These are phyloP conservation scores for Oldenlandia corymbosa DNA, from an alignment of 257 asterid species.

Conservation along the genomic window DNA sequence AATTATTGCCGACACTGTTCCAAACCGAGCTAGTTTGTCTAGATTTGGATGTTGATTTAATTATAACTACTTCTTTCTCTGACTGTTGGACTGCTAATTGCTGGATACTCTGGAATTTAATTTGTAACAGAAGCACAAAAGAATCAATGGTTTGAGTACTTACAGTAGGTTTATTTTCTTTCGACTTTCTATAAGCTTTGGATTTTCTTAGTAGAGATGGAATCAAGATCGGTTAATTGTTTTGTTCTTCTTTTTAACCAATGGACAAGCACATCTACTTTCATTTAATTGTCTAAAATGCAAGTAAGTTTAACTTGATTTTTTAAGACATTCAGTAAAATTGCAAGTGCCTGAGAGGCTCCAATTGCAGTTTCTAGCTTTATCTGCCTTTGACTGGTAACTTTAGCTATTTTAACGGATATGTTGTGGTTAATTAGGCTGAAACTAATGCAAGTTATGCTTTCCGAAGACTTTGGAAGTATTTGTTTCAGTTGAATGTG, in stretches of 20 bases:
- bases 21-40: not conserved
- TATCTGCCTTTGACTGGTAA: not conserved
- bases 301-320: not conserved
- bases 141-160: not conserved
- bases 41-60: not conserved
- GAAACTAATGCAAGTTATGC: constrained; percentile 4
- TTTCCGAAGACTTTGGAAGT: not conserved
- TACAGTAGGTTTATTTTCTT: not conserved
- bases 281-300: not conserved
- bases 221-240: not conserved
- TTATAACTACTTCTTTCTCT: not conserved
- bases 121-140: not conserved
- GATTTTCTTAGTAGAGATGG: not conserved
- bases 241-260: not conserved
- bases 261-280: not conserved
- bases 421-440: not conserved
- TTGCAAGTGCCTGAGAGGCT: not conserved
- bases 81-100: not conserved
- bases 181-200: not conserved
- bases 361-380: not conserved
- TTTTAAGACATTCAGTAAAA: not conserved
- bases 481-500: not conserved
- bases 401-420: not conserved
- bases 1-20: not conserved
- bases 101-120: not conserved